phyloP scores from a whole-genome alignment of 179 eudicot species.

The Carnegiea gigantea region DNA sequence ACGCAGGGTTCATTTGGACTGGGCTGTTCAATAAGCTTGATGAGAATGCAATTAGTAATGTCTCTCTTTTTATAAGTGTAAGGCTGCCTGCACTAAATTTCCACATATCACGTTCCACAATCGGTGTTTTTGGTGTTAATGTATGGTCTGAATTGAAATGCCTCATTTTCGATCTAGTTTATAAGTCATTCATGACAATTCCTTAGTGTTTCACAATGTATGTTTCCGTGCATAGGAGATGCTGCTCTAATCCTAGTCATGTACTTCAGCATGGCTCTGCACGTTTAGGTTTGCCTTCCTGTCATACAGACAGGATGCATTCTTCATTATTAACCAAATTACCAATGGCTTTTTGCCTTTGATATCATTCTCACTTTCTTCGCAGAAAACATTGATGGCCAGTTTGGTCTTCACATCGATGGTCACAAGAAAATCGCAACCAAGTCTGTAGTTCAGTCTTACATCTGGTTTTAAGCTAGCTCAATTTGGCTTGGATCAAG shows the following conservation, averaged over 20 bases:
- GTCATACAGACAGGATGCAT: slow-evolving; percentile 44
- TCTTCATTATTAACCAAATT: slow-evolving; percentile 60
- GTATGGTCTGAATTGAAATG: too few species aligned
- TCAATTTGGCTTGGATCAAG: too few species aligned
- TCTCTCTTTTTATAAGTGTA: too few species aligned
- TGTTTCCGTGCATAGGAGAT: slow-evolving; percentile 61
- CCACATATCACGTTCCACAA: too few species aligned
- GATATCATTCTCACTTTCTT: slow-evolving; percentile 89
- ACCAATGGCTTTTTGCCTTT: slow-evolving; percentile 75
- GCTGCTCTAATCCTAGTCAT: slow-evolving; percentile 68
- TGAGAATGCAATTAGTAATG: too few species aligned
- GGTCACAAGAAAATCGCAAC: slow-evolving; percentile 71
- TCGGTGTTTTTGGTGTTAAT: too few species aligned
- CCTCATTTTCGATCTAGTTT: too few species aligned
- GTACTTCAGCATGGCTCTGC: slow-evolving; percentile 85
- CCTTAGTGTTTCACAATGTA: too few species aligned
- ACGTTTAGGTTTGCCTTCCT: slow-evolving; percentile 90
- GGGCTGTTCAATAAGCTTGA: too few species aligned
- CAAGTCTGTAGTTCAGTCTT: slow-evolving; percentile 40
- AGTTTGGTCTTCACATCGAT: slow-evolving; percentile 72
- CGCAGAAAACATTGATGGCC: slow-evolving; percentile 72
- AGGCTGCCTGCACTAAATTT: too few species aligned
- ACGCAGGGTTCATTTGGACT: neutral
- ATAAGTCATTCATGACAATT: too few species aligned
- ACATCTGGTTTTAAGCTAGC: too few species aligned